phyloP scores from a whole-genome alignment of 2,329 filamentous ascomycete genomes.

The Eurotiales sp. region DNA sequence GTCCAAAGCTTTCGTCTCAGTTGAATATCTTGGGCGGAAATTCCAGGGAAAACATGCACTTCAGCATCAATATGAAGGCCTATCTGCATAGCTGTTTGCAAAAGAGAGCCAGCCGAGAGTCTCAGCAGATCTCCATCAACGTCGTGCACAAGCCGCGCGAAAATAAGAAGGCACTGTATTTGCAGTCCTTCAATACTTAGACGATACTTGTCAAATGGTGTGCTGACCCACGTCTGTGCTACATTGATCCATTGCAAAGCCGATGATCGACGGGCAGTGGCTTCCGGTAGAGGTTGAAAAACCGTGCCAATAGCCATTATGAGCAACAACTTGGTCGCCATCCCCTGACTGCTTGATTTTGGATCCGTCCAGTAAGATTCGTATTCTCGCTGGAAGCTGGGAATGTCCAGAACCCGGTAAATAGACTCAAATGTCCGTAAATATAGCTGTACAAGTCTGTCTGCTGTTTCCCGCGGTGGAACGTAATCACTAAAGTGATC shows the following conservation, averaged over 20 bases:
- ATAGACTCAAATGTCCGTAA: slow-evolving; percentile 50
- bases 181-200: slow-evolving; percentile 53
- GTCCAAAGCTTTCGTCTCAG: slow-evolving; percentile 11
- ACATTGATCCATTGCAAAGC: slow-evolving; percentile 56
- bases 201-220: slow-evolving; percentile 52
- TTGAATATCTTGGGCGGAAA: slow-evolving; percentile 2
- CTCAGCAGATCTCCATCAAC: slow-evolving; percentile 35
- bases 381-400: slow-evolving; percentile 51
- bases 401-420: slow-evolving; percentile 51
- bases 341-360: neutral
- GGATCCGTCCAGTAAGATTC: slow-evolving; percentile 43
- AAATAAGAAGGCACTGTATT: slow-evolving; percentile 33
- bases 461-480: slow-evolving; percentile 37
- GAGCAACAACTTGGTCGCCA: slow-evolving; percentile 6
- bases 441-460: slow-evolving; percentile 48
- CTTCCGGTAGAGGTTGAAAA: slow-evolving; percentile 6
- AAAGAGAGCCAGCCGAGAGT: slow-evolving; percentile 35
- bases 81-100: slow-evolving; percentile 38
- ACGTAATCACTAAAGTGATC: slow-evolving; percentile 23
- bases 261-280: slow-evolving; percentile 25
- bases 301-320: slow-evolving; percentile 5
- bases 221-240: slow-evolving; percentile 53
- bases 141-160: slow-evolving; percentile 34
- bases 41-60: neutral
- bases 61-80: slow-evolving; percentile 40